Evolutionary conservation across 2,329 filamentous ascomycete species (phyloP), one percentile per base, ranked within the genome.

Genomic region (Pyrenophora teres): DNA sequence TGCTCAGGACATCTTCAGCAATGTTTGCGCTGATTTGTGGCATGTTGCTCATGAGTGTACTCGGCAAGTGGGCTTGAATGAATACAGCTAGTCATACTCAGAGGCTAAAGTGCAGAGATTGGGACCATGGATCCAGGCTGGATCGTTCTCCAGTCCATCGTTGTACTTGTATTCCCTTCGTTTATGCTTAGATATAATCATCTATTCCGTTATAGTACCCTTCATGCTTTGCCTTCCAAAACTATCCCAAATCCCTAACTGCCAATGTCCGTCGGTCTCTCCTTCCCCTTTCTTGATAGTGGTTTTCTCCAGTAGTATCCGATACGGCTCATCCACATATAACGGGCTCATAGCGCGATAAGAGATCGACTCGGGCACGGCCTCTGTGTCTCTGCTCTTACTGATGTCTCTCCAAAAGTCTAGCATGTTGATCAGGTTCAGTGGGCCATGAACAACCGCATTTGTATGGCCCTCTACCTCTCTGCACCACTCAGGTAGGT

Each of bases 381-480:
- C 60, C 13, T 61, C 63, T 6, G 30, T 47, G 6, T 46, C 50
- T 0, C 56, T 62, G 12, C 36, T 36, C 33, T 33, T 57, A 13
- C 55, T 54, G 21, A 46, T 61, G 52, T 72, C 70, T 36, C 69
- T 53, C 70, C 70, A 72, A 13, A 72, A 60, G 35, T 73, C 67
- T 4, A 73, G 50, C 52, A 73, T 73, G 16, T 71, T 67, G 39
- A 73, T 87, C 33, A 96, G 80, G 1, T 86, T 86, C 48, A 99
- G 77, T 0, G 94, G 93, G 0, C 94, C 94, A 67, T 97, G 94
- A 46, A 97, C 89, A 7, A 99, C 81, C 21, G 90, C 78, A 54
- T 86, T 82, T 2, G 81, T 81, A 71, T 95, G 87, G 3, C 89
- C 89, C 73, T 97, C 94, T 4, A 86, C 78, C 9, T 83, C 76